Evolutionary conservation across 805 yeast genomes (phyloP), one percentile per base, ranked within the genome.

Genomic region (Yarrowia sp.): DNA sequence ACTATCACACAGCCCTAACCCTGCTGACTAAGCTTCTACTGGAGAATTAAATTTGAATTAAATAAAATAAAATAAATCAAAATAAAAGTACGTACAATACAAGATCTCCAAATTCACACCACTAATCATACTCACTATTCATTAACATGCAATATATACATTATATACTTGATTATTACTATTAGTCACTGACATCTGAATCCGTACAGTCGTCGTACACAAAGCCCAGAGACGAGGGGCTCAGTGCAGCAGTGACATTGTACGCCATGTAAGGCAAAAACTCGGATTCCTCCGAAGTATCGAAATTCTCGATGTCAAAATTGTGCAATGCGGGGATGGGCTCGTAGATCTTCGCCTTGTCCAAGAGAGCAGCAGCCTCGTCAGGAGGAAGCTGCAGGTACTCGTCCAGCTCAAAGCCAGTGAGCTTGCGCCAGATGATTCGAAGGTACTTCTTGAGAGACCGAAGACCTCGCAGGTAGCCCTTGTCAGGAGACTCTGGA

Each of bases 401-500:
- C 67, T 74, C 40, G 36, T 63, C 67, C 48, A 63, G 22, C 26
- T 48, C 56, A 38, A 63, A 74, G 9, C 84, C 86, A 0, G 90
- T 83, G 49, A 89, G 77, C 49, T 83, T 81, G 53, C 79, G 75
- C 80, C 89, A 91, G 72, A 92, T 85, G 32, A 80, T 72, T 72
- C 82, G 80, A 74, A 92, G 87, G 75, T 91, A 91, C 69, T 82
- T 83, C n/a, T 83, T 83, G 56, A 96, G 81, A n/a, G 95, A 86
- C 41, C 81, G 78, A 46, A 95, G 77, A 0, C 99, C 99, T 65
- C 94, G 83, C 50, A 92, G 78, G 76, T 92, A 95, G 0, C 99
- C 99, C 71, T 79, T 75, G 78, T 95, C 99, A 2, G 91, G 87
- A 48, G 79, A 76, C 10, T 82, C 78, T 1, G 86, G 85, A 73